These are phyloP conservation scores for Entoloma clypeatum DNA, from an alignment of 1,284 basidiomycete species.

Conservation along the genomic window DNA sequence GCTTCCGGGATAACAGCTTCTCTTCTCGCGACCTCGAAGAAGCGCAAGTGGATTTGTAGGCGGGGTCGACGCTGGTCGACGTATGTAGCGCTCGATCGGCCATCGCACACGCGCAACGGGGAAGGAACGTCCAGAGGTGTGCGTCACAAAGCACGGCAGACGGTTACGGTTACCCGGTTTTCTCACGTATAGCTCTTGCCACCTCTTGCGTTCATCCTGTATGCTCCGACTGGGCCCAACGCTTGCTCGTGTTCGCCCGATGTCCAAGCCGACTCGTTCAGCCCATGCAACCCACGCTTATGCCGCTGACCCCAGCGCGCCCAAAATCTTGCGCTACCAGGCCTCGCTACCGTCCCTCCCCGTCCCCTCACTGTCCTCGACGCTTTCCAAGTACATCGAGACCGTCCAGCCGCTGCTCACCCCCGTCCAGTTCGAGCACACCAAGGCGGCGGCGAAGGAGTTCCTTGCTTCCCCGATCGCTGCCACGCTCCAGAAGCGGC, in stretches of 20 bases:
- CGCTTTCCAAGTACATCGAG: constrained; percentile 84
- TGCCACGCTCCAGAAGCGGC: constrained; percentile 74
- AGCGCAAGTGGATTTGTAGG: too few species aligned
- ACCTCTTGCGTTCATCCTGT: too few species aligned
- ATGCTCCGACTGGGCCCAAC: constrained; percentile 15
- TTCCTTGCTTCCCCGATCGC: constrained; percentile 75
- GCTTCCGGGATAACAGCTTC: too few species aligned
- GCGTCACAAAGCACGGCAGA: too few species aligned
- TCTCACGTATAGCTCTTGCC: too few species aligned
- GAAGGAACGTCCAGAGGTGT: too few species aligned
- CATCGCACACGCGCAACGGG: too few species aligned
- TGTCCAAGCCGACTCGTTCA: background rate
- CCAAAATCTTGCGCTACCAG: constrained; percentile 78
- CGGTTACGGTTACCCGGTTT: too few species aligned
- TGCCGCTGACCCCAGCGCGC: constrained; percentile 15
- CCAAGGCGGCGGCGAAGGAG: constrained; percentile 56
- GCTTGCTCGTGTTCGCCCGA: constrained; percentile 7
- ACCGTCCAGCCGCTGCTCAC: constrained; percentile 75
- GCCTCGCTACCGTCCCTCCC: constrained; percentile 79
- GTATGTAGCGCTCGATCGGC: too few species aligned
- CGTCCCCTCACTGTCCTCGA: constrained; percentile 79
- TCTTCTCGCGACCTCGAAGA: too few species aligned
- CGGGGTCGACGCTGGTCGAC: too few species aligned
- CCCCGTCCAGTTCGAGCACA: constrained; percentile 55
- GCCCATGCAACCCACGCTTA: constrained; percentile 14